These are phyloP conservation scores for Pseudomicrostroma phylloplanum DNA, from an alignment of 1,284 basidiomycete species.

Conservation along the genomic window DNA sequence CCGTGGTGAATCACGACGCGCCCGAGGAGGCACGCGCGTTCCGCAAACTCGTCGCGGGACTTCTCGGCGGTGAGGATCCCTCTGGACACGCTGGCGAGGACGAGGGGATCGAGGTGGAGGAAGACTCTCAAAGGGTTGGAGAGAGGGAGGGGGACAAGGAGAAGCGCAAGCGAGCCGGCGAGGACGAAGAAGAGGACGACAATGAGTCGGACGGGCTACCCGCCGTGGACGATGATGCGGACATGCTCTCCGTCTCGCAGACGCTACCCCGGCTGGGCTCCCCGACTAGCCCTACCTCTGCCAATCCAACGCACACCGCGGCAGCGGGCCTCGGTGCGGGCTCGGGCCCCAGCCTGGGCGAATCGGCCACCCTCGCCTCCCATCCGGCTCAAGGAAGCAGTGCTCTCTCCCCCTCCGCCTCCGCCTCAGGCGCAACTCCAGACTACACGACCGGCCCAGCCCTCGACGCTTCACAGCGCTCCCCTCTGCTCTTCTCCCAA, in stretches of 20 bases:
- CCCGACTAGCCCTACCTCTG: too few relatives aligned
- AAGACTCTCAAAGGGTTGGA: neutral
- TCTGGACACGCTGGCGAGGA: slow-evolving; percentile 1
- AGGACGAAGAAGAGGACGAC: slow-evolving; percentile 9
- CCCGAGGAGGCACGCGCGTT: slow-evolving; percentile 43
- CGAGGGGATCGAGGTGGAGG: slow-evolving; percentile 7
- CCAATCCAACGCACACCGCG: too few relatives aligned
- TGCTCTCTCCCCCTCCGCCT: neutral
- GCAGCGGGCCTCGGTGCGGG: too few relatives aligned
- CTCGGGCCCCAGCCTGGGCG: too few relatives aligned
- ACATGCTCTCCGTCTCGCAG: slow-evolving; percentile 22
- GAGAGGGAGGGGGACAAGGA: neutral
- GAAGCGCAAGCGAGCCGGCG: slow-evolving; percentile 5
- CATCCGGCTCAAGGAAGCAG: slow-evolving; percentile 18
- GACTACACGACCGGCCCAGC: neutral
- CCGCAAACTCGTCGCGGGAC: slow-evolving; percentile 46
- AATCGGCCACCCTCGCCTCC: too few relatives aligned
- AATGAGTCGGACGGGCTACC: slow-evolving; percentile 6
- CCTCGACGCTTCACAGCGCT: neutral
- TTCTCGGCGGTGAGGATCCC: slow-evolving; percentile 17
- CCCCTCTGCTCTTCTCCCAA: slow-evolving; percentile 25
- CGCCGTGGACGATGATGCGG: slow-evolving; percentile 14
- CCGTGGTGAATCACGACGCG: slow-evolving; percentile 46
- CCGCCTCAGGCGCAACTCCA: neutral
- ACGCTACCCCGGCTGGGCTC: slow-evolving; percentile 8